Evolutionary conservation across 2,329 filamentous ascomycete genomes (phyloP).

Genomic region (Alternaria burnsii): DNA sequence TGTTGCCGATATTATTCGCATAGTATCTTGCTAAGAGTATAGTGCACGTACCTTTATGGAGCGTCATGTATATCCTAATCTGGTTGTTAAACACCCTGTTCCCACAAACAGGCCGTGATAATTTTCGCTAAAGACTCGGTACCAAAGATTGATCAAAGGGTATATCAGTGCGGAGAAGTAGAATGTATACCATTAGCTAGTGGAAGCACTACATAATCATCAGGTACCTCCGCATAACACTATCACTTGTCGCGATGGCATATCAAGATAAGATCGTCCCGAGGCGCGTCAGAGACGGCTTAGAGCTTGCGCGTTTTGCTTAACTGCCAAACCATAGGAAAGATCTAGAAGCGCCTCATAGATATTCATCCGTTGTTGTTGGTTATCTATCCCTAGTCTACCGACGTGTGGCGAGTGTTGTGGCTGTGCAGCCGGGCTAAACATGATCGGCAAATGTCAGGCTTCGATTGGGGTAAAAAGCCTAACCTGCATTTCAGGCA

Average conservation of each 20-base stretch:
- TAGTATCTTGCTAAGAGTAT: too few relatives aligned
- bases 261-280: conserved; percentile 14
- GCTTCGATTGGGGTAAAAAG: conserved; percentile 19
- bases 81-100: not conserved
- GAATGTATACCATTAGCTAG: not conserved
- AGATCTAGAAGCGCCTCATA: conserved; percentile 18
- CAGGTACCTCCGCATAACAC: conserved; percentile 5
- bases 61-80: not conserved
- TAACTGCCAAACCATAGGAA: conserved; percentile 1
- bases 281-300: conserved; percentile 15
- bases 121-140: not conserved
- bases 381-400: conserved; percentile 10
- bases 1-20: not conserved
- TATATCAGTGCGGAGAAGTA: not conserved
- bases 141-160: not conserved
- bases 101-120: not conserved
- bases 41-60: not conserved
- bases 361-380: conserved; percentile 16
- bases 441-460: conserved; percentile 29
- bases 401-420: conserved; percentile 16
- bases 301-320: conserved; percentile 26
- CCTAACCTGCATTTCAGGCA: conserved; percentile 28
- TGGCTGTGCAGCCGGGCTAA: conserved; percentile 22
- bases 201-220: not conserved
- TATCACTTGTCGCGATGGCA: conserved; percentile 16